Evolutionary conservation across 2,329 filamentous ascomycete species (phyloP).

Genomic region (Phyllosticta ampelicida): DNA sequence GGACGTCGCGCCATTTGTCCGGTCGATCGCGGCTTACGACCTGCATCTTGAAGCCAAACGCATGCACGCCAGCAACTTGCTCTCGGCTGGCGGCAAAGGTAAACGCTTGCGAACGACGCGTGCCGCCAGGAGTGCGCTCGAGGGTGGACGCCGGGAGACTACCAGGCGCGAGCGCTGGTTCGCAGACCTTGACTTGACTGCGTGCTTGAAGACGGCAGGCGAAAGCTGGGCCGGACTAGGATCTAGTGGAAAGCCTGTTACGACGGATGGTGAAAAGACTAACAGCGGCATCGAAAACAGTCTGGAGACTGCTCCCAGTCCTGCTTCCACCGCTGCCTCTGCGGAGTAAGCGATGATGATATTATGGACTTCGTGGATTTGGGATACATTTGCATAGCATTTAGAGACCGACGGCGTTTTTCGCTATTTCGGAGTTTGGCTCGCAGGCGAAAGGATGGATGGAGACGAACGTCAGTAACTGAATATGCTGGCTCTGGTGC

Average conservation of each 20-base stretch:
- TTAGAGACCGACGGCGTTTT: background rate
- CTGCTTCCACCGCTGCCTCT: background rate
- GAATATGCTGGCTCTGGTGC: no score
- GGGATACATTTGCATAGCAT: background rate
- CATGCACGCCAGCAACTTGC: conserved; percentile 48
- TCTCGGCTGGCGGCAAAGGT: conserved; percentile 46
- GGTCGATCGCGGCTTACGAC: conserved; percentile 72
- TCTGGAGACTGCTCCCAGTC: background rate
- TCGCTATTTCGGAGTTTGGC: background rate
- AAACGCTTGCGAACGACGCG: conserved; percentile 62
- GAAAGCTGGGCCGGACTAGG: conserved; percentile 28
- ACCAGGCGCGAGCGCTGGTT: conserved; percentile 68
- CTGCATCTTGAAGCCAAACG: conserved; percentile 58
- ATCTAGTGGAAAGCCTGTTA: background rate
- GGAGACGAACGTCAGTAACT: no score
- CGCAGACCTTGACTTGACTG: conserved; percentile 46
- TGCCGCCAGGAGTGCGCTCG: conserved; percentile 63
- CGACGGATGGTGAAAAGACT: background rate
- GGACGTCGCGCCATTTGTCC: conserved; percentile 85
- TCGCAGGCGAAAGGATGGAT: no score
- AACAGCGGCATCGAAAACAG: background rate
- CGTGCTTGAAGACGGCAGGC: conserved; percentile 53
- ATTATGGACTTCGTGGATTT: background rate
- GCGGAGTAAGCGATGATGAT: background rate
- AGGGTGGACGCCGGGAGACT: conserved; percentile 57